Evolutionary conservation across 2,329 filamentous ascomycete genomes (phyloP), one percentile per base, ranked within the genome.

Genomic region (Pseudogymnoascus sp.): DNA sequence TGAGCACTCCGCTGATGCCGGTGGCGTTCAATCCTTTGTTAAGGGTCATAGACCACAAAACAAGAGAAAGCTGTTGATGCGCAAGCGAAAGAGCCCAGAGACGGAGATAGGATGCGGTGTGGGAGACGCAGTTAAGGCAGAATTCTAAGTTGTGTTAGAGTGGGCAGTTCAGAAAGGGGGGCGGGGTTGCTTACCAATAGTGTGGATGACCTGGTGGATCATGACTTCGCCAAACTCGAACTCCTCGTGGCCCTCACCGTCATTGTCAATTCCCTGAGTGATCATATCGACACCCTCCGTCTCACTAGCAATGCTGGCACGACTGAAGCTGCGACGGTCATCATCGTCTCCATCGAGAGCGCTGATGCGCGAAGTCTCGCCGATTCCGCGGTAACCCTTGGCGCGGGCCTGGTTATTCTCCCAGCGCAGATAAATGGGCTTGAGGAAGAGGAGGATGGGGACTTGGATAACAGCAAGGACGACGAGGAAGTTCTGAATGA

Each of bases 121-220:
- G 95, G 31, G 95, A 99, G 67, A 99, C 93, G 76, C 93, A 98
- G 82, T 99, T 99, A 71, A 99, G 84, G 75, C 95, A 99, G 81
- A 99, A 99, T 83, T 99, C 91, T 92, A 69, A 5, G 62, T 6
- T 26, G 12, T 33, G 66, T 79, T 73, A 79, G 74, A 43, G 64
- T 28, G 19, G 59, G 37, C 24, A 53, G 53, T 11, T 14, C 22
- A 28, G 22, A 59, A 40, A 60, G 53, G 37, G 16, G 56, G 37
- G 33, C 5, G 38, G 11, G 26, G 3, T 19, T 69, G 78, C 88
- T 77, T 86, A 93, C 90, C 92, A 72, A 98, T 98, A 16, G 93
- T 98, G 80, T 98, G 96, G 73, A 99, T 99, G 74, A 97, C 86
- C 77, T 99, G 95, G 78, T 99, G 95, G 73, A 99, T 99, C 92